Evolutionary conservation across 1,284 basidiomycete species (phyloP).

Genomic region (Exsudoporus floridanus): DNA sequence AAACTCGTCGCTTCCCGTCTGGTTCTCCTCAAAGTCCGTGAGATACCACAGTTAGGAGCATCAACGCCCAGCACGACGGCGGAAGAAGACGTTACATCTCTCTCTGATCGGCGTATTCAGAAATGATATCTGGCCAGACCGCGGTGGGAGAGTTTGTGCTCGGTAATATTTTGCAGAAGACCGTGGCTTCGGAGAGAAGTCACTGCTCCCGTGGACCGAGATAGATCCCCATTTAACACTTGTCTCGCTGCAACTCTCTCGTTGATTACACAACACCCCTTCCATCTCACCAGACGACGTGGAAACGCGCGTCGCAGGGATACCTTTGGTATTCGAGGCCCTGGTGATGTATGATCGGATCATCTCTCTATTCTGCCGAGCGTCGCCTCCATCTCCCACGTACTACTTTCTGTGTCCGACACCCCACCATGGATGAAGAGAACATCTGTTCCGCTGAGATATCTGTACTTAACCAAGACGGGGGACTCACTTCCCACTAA

Average conservation of each 20-base stretch:
- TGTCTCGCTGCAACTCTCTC: background rate
- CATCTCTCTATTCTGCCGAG: background rate
- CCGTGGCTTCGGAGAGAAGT: background rate
- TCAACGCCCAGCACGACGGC: background rate
- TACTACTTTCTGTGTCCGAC: background rate
- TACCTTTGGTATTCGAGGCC: background rate
- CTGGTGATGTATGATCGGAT: background rate
- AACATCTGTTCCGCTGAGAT: background rate
- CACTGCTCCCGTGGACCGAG: background rate
- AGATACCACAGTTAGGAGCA: background rate
- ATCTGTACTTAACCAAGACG: background rate
- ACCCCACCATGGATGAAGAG: background rate
- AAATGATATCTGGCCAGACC: background rate
- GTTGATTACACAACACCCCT: background rate
- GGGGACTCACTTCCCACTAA: too few relatives aligned
- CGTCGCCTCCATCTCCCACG: background rate
- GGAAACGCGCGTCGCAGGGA: background rate
- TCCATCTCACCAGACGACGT: background rate
- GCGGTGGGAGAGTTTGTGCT: background rate
- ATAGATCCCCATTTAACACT: conserved; percentile 1
- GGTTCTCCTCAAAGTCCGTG: background rate
- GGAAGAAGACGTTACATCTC: background rate
- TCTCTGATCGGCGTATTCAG: background rate
- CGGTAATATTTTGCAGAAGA: background rate
- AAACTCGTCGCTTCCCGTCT: background rate